Conservation (phyloP, 176 grass and related monocot species). For the Lolium rigidum region DNA sequence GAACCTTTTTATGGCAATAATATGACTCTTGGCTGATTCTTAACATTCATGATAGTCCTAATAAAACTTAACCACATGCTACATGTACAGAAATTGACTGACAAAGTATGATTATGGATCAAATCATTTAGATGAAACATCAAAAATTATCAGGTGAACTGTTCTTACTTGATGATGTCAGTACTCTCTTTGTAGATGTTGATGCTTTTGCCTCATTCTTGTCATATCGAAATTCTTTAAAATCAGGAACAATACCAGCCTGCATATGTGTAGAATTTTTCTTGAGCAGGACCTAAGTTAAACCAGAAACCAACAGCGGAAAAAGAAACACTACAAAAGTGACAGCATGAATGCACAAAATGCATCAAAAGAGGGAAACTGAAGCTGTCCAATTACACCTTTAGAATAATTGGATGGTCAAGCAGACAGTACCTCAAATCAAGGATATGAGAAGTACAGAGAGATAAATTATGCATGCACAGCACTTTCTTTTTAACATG, state of each 20-base stretch:
- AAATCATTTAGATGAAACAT: neutral
- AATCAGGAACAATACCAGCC: constrained; percentile 65
- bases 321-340: neutral
- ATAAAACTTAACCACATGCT: too few species aligned
- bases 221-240: constrained; percentile 79
- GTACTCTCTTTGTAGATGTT: constrained; percentile 39
- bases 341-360: neutral
- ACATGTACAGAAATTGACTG: too few species aligned
- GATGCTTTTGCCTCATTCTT: constrained; percentile 25
- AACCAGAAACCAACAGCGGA: neutral
- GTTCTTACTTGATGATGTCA: constrained; percentile 28
- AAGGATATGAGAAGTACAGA: neutral
- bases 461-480: constrained; percentile 1
- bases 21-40: too few species aligned
- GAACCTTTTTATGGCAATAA: neutral
- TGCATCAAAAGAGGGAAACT: neutral
- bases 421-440: neutral
- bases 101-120: neutral
- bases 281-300: neutral
- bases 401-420: neutral
- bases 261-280: constrained; percentile 36
- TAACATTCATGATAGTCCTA: too few species aligned
- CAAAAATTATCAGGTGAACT: constrained; percentile 21
- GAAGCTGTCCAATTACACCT: neutral
- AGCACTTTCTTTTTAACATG: neutral